A percentile compares a stretch with the other conserved stretches of the same genome.
These are phyloP conservation scores for cucumber (Cucumis sativus) DNA, from an alignment of 306 rosid genomes.

Conservation along the genomic window Cucumber_9930_V3 NC_026657.2:31591501-31592000, in stretches of 20 bases:
- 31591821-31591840: too few species aligned
- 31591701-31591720: too few species aligned
- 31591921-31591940: not conserved
- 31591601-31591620: not conserved
- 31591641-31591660: not conserved
- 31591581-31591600: not conserved
- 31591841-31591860: not conserved
- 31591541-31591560: constrained; percentile 35
- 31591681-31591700: too few species aligned
- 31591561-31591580: not conserved
- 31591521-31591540: constrained; percentile 82
- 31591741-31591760: too few species aligned
- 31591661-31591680: too few species aligned
- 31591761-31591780: too few species aligned
- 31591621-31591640: not conserved
- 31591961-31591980: not conserved
- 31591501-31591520: constrained; percentile 90
- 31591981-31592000: not conserved
- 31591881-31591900: not conserved
- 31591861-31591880: not conserved
- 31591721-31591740: too few species aligned
- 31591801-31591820: too few species aligned
- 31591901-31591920: not conserved
- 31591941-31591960: not conserved
- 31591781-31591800: too few species aligned